phyloP scores from a whole-genome alignment of 495 filamentous ascomycete species.

The Hyaloscypha finlandica region DNA sequence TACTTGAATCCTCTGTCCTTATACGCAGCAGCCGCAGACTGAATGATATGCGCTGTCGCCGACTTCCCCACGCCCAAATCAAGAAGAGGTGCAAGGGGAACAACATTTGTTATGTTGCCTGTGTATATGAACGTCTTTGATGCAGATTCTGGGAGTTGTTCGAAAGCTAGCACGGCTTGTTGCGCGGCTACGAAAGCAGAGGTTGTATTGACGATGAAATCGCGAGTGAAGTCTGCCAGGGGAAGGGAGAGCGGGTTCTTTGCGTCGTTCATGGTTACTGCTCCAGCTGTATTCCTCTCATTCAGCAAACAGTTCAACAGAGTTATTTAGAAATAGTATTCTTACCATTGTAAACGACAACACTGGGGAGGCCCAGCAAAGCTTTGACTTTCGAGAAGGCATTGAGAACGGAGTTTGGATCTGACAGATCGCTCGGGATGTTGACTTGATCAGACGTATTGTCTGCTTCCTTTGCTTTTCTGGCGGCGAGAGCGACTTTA shows the following conservation, averaged over 20 bases:
- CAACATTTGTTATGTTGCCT: conserved; percentile 47
- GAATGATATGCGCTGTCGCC: conserved; percentile 47
- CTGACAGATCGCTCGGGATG: conserved; percentile 43
- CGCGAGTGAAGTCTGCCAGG: conserved; percentile 39
- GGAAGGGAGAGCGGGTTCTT: conserved; percentile 39
- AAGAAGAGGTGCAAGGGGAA: conserved; percentile 36
- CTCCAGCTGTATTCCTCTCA: conserved; percentile 13
- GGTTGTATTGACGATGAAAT: conserved; percentile 46
- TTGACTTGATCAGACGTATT: conserved; percentile 39
- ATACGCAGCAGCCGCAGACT: conserved; percentile 42
- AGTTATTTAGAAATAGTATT: conserved; percentile 16
- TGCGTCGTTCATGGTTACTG: conserved; percentile 7
- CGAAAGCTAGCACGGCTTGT: conserved; percentile 43
- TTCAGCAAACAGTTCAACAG: not conserved
- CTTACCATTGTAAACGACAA: conserved; percentile 54
- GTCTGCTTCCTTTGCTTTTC: conserved; percentile 39
- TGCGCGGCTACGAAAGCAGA: conserved; percentile 48
- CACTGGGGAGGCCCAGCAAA: conserved; percentile 43
- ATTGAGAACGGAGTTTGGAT: conserved; percentile 38
- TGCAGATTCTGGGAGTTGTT: conserved; percentile 37
- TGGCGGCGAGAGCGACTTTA: conserved; percentile 44
- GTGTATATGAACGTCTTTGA: conserved; percentile 51
- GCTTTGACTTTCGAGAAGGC: conserved; percentile 43
- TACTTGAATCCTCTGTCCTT: conserved; percentile 50
- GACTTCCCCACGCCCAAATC: conserved; percentile 47